Evolutionary conservation across 352 stramenopile genomes (phyloP), one percentile per base, ranked within the genome.

Genomic region (Globisporangium ultimum): DNA sequence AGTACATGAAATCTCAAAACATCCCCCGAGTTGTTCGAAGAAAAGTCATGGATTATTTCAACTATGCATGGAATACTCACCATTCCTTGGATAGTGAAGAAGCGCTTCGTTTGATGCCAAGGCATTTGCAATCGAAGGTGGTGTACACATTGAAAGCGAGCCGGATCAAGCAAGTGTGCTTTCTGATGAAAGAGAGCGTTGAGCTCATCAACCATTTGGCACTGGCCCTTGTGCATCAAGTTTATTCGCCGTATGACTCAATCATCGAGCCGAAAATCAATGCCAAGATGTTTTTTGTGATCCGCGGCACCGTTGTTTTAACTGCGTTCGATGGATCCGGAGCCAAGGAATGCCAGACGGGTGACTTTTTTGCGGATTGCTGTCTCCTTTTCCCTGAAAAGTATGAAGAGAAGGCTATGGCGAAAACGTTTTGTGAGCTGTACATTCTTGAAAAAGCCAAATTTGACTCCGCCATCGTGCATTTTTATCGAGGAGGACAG

Each of bases 401-500:
- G 43, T 88, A 81, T 45, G 79, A 91, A 53, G 81, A 91, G 49
- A 89, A 87, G 40, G 84, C 84, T 0, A 56, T 82, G 0, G 84
- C 84, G 5, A 89, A 88, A 57, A 89, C 84, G 0, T 93, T 93
- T 55, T 93, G 81, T n/a, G 84, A 93, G 48, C 68, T 93, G 2
- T 89, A 90, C 46, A 78, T 88, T 17, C 59, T 93, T 10, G 72
- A 86, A 3, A 89, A 88, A 49, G 53, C 61, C 2, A 71, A 74
- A 2, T 89, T 93, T 32, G 78, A 93, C 42, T 67, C 73, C 7
- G 76, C 74, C 1, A 58, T 91, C 11, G 32, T 22, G 9, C 67
- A 76, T 17, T 93, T 86, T 46, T 90, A 87, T 42, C 61, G 74
- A 11, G 75, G 70, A 0, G 52, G 42, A 21, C 65, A 80, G 13